Base-by-base conservation (phyloP, 495 filamentous ascomycete genomes). In the Ascodesmis nigricans region DNA sequence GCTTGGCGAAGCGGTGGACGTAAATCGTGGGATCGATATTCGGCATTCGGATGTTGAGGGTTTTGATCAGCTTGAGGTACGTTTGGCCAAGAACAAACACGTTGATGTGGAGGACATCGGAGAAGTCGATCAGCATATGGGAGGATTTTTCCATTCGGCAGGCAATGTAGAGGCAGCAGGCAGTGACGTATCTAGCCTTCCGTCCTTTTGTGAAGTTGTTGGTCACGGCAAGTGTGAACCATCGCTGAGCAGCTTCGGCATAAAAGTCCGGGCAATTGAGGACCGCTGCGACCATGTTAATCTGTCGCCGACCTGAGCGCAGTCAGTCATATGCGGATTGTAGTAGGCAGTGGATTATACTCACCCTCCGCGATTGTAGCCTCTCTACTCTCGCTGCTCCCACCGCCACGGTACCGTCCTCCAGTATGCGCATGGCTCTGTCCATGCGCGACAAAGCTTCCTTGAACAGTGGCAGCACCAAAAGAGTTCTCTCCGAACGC, bases 51-150 rank as follows among this genome's bases (percentile, higher is more conserved):
- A 71, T 65, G 35, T 80, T 60, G 21, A 93, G 60, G 8, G 66
- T 65, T 45, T 83, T 84, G 53, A 68, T 34, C 4, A 52, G 40
- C 24, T 52, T 51, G 13, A 52, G 41, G 53, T 76, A 95, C 14
- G 72, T 70, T 23, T 74, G 69, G 21, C 87, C 87, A 21, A 97
- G 69, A 25, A 76, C 70, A 55, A 90, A 97, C 11, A 95, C 84
- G 41, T 92, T 91, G 35, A 80, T 63, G 65, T 82, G 38, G 16
- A 36, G 58, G 29, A 78, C 63, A 46, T 95, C 90, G 6, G 90
- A 78, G 44, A 97, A 75, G 58, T 97, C 87, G 50, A 97, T 93
- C 10, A 97, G 63, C 75, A 97, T 80, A 40, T 71, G 58, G 55
- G 70, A 65, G 55, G 66, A 54, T 47, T 62, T 53, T 27, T 69